Percentiles rank a stretch among this genome's conserved stretches.
Evolutionary conservation across 805 yeast genomes (phyloP).

Genomic region (Cyberlindnera maritima): DNA sequence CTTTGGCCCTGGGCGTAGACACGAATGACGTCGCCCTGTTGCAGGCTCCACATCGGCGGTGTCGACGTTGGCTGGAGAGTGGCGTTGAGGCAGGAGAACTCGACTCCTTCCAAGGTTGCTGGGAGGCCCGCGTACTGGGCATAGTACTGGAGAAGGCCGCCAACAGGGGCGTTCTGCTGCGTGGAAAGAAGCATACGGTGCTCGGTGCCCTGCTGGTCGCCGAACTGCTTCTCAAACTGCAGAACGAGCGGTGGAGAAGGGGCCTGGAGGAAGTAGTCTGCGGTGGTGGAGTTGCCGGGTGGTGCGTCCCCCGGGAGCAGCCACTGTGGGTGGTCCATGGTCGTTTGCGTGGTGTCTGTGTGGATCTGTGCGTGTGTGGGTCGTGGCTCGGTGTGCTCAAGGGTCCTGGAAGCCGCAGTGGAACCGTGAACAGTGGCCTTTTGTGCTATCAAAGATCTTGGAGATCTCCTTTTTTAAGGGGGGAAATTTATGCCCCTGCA

Average conservation of each 20-base stretch:
- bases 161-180: neutral
- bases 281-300: neutral
- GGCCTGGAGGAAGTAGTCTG: neutral
- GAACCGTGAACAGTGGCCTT: too few species aligned
- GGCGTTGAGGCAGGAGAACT: neutral
- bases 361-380: too few species aligned
- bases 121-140: conserved; percentile 1
- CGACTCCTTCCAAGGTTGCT: conserved; percentile 1
- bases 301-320: neutral
- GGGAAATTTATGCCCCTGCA: neutral
- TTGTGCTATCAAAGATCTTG: neutral
- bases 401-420: too few species aligned
- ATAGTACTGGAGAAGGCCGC: conserved; percentile 1
- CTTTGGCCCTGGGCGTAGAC: neutral
- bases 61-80: neutral
- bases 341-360: neutral
- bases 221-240: conserved; percentile 7
- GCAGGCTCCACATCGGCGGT: neutral
- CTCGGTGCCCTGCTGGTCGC: neutral
- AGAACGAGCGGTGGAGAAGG: neutral
- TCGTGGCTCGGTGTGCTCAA: neutral
- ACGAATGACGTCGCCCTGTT: conserved; percentile 8
- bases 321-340: conserved; percentile 1
- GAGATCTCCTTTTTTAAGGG: neutral
- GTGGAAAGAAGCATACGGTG: conserved; percentile 1